Evolutionary conservation across 2,329 filamentous ascomycete genomes (phyloP).

Genomic region (Penicillium sp.): DNA sequence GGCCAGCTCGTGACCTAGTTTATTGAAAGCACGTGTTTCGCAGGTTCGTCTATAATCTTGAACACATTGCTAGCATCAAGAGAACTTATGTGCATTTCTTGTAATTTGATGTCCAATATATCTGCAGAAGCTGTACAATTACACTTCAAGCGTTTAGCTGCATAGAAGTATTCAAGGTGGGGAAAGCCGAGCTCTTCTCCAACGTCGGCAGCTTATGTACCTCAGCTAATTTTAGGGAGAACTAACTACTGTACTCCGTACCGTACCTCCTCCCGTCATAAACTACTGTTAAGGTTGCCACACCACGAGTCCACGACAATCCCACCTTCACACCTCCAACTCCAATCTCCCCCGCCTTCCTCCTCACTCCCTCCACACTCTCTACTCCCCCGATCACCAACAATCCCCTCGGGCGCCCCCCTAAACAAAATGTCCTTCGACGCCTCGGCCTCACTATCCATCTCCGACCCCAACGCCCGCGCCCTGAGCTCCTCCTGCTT

Average conservation of each 20-base stretch:
- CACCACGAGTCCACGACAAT: not conserved
- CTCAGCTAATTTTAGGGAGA: too few species aligned
- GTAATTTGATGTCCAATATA: too few species aligned
- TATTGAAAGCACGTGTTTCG: too few species aligned
- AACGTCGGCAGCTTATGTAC: not conserved
- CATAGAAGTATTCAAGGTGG: not conserved
- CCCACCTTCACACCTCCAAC: not conserved
- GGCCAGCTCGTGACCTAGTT: not conserved
- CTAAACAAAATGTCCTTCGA: slow-evolving; percentile 70
- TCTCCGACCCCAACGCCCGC: slow-evolving; percentile 71
- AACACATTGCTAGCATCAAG: too few species aligned
- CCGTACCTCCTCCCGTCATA: too few species aligned
- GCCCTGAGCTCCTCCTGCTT: slow-evolving; percentile 84
- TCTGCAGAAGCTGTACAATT: too few species aligned
- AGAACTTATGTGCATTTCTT: too few species aligned
- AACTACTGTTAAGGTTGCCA: too few species aligned
- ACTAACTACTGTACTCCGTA: not conserved
- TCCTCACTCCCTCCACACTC: not conserved
- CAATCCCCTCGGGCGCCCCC: not conserved
- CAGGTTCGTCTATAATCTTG: not conserved
- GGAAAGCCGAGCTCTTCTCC: not conserved
- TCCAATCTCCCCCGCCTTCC: not conserved
- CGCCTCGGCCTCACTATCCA: slow-evolving; percentile 67
- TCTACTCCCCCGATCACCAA: not conserved
- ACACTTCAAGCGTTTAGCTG: too few species aligned